Conservation (phyloP, 768 basidiomycete species). For the Krasilnikovozyma curviuscula region DNA sequence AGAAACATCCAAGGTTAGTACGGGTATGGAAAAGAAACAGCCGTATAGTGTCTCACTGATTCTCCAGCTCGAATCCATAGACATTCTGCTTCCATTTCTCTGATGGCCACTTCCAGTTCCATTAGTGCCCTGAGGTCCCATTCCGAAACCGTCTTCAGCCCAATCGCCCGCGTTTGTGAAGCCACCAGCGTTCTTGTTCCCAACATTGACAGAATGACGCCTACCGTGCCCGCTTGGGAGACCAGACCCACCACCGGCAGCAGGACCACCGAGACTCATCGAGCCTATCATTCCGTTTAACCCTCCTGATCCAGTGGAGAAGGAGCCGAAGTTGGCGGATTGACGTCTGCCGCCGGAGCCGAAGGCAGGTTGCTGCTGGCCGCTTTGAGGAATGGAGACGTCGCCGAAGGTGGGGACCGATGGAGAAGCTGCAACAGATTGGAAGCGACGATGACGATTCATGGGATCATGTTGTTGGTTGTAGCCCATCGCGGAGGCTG, state of each 20-base stretch:
- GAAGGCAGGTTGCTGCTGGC: slow-evolving; percentile 31
- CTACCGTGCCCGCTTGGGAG: slow-evolving; percentile 40
- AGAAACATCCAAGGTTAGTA: not conserved
- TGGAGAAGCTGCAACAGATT: slow-evolving; percentile 44
- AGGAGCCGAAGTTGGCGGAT: slow-evolving; percentile 29
- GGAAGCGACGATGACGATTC: slow-evolving; percentile 54
- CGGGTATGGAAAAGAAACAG: slow-evolving; percentile 29
- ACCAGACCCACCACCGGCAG: not conserved
- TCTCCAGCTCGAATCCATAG: slow-evolving; percentile 46
- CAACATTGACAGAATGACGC: slow-evolving; percentile 76
- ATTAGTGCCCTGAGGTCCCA: slow-evolving; percentile 20
- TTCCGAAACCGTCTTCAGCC: slow-evolving; percentile 61
- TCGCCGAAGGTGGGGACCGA: slow-evolving; percentile 8
- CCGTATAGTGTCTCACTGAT: slow-evolving; percentile 47
- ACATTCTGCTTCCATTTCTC: slow-evolving; percentile 32
- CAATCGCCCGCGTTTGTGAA: slow-evolving; percentile 4
- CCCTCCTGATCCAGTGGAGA: slow-evolving; percentile 38
- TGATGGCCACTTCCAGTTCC: slow-evolving; percentile 44
- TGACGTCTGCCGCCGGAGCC: slow-evolving; percentile 41
- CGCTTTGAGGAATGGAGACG: slow-evolving; percentile 14
- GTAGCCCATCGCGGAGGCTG: not conserved
- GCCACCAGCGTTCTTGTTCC: slow-evolving; percentile 52
- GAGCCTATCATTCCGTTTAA: slow-evolving; percentile 32
- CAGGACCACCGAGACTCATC: not conserved
- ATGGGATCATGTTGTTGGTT: slow-evolving; percentile 5